Evolutionary conservation across 1,284 basidiomycete genomes (phyloP).

Genomic region (Moniliella sp.): DNA sequence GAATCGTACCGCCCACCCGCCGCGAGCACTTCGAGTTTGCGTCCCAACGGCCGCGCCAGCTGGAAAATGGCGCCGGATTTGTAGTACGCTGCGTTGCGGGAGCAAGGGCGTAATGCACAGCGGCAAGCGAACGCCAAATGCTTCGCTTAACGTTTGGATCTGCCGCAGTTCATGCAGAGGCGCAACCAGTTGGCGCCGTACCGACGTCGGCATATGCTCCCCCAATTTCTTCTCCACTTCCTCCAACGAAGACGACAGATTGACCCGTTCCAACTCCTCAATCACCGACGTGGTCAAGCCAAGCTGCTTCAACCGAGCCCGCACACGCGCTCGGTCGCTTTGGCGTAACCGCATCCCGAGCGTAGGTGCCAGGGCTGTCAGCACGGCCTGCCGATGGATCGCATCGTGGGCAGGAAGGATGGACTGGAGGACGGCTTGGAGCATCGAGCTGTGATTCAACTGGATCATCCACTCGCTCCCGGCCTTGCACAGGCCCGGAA

Average conservation of each 20-base stretch:
- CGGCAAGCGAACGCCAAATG: constrained; percentile 45
- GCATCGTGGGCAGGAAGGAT: too few relatives aligned
- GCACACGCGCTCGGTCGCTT: constrained; percentile 11
- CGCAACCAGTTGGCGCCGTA: too few relatives aligned
- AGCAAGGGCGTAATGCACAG: constrained; percentile 49
- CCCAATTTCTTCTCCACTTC: too few relatives aligned
- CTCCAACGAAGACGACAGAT: too few relatives aligned
- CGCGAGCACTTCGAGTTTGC: constrained; percentile 49
- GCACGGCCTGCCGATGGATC: constrained; percentile 2
- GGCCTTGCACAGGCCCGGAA: constrained; percentile 23
- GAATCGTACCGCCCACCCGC: constrained; percentile 61
- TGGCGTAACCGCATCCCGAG: constrained; percentile 6
- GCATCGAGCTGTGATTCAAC: constrained; percentile 22
- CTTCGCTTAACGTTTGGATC: too few relatives aligned
- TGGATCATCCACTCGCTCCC: constrained; percentile 23
- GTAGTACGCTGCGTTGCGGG: constrained; percentile 45
- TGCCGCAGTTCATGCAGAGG: too few relatives aligned
- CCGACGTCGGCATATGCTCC: too few relatives aligned
- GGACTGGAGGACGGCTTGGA: too few relatives aligned
- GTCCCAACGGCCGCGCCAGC: constrained; percentile 45
- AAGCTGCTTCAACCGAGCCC: constrained; percentile 12
- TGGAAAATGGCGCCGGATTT: constrained; percentile 54
- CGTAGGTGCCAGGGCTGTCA: constrained; percentile 12
- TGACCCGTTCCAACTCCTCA: constrained; percentile 27
- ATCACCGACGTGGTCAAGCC: constrained; percentile 17